Conservation (phyloP, 805 yeast species). For the Grigorovia humatica region DNA sequence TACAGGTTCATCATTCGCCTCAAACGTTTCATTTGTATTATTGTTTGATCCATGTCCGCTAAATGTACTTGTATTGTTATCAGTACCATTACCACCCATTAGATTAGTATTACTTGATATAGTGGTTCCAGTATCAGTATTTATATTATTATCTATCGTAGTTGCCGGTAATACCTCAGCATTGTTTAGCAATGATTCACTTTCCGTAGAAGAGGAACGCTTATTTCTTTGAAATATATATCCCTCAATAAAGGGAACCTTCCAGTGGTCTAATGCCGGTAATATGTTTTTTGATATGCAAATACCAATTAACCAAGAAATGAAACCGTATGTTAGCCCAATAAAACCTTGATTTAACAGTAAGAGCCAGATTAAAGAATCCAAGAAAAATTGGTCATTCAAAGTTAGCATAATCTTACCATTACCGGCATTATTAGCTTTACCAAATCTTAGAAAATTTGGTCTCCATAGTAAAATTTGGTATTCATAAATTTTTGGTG, state of each 20-base stretch:
- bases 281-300: conserved; percentile 34
- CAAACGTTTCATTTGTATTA: conserved; percentile 1
- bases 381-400: conserved; percentile 28
- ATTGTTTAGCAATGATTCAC: neutral
- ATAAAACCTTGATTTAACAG: conserved; percentile 35
- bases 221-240: neutral
- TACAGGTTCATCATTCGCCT: conserved; percentile 42
- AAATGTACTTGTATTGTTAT: too few relatives aligned
- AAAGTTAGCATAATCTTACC: conserved; percentile 8
- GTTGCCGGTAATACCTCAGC: neutral
- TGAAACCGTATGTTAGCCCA: conserved; percentile 31
- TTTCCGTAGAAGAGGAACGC: neutral
- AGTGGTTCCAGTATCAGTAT: too few relatives aligned
- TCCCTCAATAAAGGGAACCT: conserved; percentile 23
- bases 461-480: conserved; percentile 28
- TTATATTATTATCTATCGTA: neutral
- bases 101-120: neutral
- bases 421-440: neutral
- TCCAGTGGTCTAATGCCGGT: conserved; percentile 32
- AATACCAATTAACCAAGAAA: conserved; percentile 37
- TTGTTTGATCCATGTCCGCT: conserved; percentile 3
- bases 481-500: conserved; percentile 34
- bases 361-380: conserved; percentile 27
- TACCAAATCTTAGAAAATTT: neutral
- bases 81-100: neutral